Evolutionary conservation across 2,329 filamentous ascomycete species (phyloP), one percentile per base, ranked within the genome.

Genomic region (Aspergillus candidus): DNA sequence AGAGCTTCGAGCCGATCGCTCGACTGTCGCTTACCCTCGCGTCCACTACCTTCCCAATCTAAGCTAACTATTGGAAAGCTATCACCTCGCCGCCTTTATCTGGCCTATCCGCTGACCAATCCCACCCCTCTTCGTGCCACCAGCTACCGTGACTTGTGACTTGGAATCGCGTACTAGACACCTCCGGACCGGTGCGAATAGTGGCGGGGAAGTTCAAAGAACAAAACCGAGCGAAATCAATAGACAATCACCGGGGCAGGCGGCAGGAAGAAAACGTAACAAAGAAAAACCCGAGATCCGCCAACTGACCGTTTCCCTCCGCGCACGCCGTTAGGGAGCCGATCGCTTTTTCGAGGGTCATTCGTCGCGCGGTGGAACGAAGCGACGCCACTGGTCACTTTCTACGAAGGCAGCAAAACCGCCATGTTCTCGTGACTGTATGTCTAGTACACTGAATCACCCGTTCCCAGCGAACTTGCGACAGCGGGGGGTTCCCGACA

Each of bases 401-500:
- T 39, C 14, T 42, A 17, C 44, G 35, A 46, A 44, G 43, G 40
- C 46, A 50, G 49, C 38, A 41, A 47, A 27, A 27, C 22, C 22
- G 22, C 30, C 33, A 58, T 58, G 55, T 55, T 43, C 49, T 51
- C 50, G 45, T 56, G 47, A 54, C 41, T 44, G 43, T 38, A 54
- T 58, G 55, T 50, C 48, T 46, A 41, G 54, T 44, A 36, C 43
- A 44, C 46, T 52, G 36, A 51, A 49, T 49, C 44, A 42, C 40
- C 40, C 42, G 37, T 49, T 42, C 30, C 38, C 46, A 46, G 47
- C 46, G 42, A 44, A 55, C 48, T 38, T 46, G 47, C 49, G 45
- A 47, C 51, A 53, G 49, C 46, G 52, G 42, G 55, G 44, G 35
- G 34, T 49, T 22, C 45, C 49, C 40, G 35, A 43, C 43, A 47